phyloP scores from a whole-genome alignment of 441 rosid species.

The Geranium incanum region DNA sequence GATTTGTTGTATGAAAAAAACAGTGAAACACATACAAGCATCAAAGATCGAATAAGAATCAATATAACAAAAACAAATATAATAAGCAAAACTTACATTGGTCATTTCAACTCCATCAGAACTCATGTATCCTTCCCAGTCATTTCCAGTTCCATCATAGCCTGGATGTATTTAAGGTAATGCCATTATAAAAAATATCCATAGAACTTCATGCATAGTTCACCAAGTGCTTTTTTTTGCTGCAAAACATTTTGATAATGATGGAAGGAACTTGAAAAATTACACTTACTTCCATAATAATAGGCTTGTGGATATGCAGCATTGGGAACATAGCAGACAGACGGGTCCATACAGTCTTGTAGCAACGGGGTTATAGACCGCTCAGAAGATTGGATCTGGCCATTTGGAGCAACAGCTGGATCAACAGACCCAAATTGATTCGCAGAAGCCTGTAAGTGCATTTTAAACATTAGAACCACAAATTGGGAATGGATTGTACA shows the following conservation, averaged over 20 bases:
- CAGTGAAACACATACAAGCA: too few relatives aligned
- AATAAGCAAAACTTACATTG: too few relatives aligned
- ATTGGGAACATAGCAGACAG: conserved; percentile 19
- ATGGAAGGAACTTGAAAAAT: conserved; percentile 4
- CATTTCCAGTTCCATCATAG: conserved; percentile 16
- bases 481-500: too few relatives aligned
- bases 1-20: too few relatives aligned
- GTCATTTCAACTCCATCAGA: conserved; percentile 18
- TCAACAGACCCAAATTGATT: conserved; percentile 44
- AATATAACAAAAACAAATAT: too few relatives aligned
- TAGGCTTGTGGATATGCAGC: conserved; percentile 32
- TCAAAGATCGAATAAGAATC: too few relatives aligned
- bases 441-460: conserved; percentile 14
- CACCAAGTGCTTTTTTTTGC: too few relatives aligned
- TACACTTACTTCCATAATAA: conserved; percentile 17
- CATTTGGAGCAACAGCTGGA: conserved; percentile 13
- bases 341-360: conserved; percentile 15
- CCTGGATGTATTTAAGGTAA: conserved; percentile 5
- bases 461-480: neutral
- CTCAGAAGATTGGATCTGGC: neutral
- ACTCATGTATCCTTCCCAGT: conserved; percentile 19
- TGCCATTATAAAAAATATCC: neutral
- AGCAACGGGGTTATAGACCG: conserved; percentile 14
- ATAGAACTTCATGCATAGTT: too few relatives aligned
- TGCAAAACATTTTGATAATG: conserved; percentile 11